Evolutionary conservation across 768 basidiomycete genomes (phyloP).

Genomic region (Vararia minispora): DNA sequence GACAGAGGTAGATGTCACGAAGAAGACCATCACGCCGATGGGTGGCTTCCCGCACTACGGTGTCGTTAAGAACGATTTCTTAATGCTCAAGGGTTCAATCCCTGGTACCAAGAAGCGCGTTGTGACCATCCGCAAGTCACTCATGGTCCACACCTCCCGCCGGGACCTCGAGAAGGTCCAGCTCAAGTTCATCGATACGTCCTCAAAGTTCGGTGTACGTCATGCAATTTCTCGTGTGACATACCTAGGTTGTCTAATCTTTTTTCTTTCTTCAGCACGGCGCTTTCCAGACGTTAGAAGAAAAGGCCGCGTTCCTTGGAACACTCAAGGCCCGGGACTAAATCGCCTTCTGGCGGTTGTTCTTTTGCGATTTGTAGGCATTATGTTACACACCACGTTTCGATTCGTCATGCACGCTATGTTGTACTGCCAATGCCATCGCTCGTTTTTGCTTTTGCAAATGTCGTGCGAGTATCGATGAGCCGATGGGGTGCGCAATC

Average conservation of each 20-base stretch:
- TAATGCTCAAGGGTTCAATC: constrained; percentile 92
- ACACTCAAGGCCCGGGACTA: constrained; percentile 77
- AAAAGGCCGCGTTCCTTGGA: constrained; percentile 92
- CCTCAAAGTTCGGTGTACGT: constrained; percentile 92
- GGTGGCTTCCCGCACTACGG: constrained; percentile 99
- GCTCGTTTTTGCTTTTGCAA: constrained; percentile 1
- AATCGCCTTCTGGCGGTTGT: constrained; percentile 27
- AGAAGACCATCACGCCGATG: constrained; percentile 91
- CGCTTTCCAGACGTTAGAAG: constrained; percentile 92
- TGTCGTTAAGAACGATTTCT: constrained; percentile 96
- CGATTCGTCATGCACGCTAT: constrained; percentile 28
- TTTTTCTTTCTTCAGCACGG: constrained; percentile 51
- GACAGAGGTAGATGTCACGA: constrained; percentile 89
- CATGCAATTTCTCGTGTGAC: background rate
- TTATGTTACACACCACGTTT: constrained; percentile 25
- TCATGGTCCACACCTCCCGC: constrained; percentile 93
- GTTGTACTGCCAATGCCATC: constrained; percentile 25
- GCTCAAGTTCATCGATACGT: constrained; percentile 98
- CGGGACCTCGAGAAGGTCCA: constrained; percentile 96
- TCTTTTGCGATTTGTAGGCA: constrained; percentile 26
- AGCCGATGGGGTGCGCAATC: constrained; percentile 3
- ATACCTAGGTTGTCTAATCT: constrained; percentile 1
- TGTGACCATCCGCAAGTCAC: constrained; percentile 91
- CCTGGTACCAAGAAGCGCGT: constrained; percentile 98
- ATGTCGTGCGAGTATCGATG: background rate